Conservation (phyloP, 2,329 filamentous ascomycete species). For the Aspergillus clavatus region DNA sequence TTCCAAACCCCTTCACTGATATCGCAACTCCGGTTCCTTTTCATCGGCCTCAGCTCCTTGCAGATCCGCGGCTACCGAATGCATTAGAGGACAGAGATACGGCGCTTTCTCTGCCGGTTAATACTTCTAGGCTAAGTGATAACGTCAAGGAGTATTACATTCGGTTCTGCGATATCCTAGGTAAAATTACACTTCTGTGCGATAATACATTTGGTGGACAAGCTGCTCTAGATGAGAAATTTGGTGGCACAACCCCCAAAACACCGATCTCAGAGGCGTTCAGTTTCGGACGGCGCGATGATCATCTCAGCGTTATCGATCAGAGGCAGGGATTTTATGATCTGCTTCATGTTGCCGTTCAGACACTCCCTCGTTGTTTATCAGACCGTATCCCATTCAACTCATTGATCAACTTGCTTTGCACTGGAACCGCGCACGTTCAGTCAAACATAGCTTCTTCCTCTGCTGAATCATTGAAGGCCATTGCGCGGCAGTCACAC, state of each 20-base stretch:
- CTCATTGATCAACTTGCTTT: constrained; percentile 86
- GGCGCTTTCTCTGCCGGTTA: constrained; percentile 47
- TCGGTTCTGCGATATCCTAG: constrained; percentile 89
- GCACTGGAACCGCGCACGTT: constrained; percentile 93
- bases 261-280: constrained; percentile 94
- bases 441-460: constrained; percentile 88
- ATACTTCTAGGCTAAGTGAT: constrained; percentile 62
- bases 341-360: constrained; percentile 87
- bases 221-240: constrained; percentile 91
- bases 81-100: constrained; percentile 28
- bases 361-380: constrained; percentile 89
- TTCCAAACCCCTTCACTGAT: constrained; percentile 35
- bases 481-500: constrained; percentile 87
- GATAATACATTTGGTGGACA: constrained; percentile 97
- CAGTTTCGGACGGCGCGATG: constrained; percentile 80
- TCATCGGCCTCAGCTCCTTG: constrained; percentile 35
- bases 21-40: constrained; percentile 32
- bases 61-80: constrained; percentile 30
- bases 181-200: constrained; percentile 92
- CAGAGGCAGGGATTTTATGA: constrained; percentile 95
- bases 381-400: constrained; percentile 90
- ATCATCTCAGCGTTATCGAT: constrained; percentile 66
- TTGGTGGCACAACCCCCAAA: constrained; percentile 79
- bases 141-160: constrained; percentile 78
- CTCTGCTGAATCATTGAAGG: constrained; percentile 87